phyloP scores from a whole-genome alignment of 179 eudicot species.

The Nepenthes alata region DNA sequence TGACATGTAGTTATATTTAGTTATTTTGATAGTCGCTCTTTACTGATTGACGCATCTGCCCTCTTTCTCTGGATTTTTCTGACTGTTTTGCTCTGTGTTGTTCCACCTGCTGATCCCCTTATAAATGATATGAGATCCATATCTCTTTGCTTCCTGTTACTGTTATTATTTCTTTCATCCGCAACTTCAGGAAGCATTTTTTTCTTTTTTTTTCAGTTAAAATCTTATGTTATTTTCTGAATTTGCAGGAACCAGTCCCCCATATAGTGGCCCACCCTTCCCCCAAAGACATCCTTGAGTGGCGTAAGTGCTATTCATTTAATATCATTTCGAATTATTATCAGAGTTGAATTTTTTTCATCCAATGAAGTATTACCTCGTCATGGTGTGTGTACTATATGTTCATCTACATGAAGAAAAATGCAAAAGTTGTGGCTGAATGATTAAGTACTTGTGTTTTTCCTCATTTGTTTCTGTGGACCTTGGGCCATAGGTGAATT shows the following conservation, averaged over 20 bases:
- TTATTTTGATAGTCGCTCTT: not conserved
- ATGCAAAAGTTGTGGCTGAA: not conserved
- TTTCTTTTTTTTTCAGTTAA: not conserved
- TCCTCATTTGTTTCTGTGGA: not conserved
- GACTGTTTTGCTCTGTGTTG: not conserved
- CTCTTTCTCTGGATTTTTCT: not conserved
- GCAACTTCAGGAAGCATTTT: not conserved
- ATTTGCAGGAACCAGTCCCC: constrained; percentile 79
- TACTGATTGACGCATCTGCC: not conserved
- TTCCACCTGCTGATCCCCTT: not conserved
- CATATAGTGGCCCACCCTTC: constrained; percentile 84
- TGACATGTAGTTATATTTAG: too few relatives aligned
- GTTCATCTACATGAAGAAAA: too few relatives aligned
- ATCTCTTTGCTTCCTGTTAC: not conserved
- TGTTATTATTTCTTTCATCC: not conserved
- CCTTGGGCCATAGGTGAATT: not conserved
- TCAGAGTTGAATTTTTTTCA: too few relatives aligned
- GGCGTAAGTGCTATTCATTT: constrained; percentile 61
- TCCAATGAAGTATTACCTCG: too few relatives aligned
- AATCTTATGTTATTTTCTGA: constrained; percentile 2
- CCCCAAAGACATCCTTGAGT: constrained; percentile 87
- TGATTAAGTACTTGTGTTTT: not conserved
- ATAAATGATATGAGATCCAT: not conserved
- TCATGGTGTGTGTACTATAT: too few relatives aligned
- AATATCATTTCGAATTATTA: not conserved